Conservation (phyloP, 768 basidiomycete species). For the Phaeolepiota aurea region DNA sequence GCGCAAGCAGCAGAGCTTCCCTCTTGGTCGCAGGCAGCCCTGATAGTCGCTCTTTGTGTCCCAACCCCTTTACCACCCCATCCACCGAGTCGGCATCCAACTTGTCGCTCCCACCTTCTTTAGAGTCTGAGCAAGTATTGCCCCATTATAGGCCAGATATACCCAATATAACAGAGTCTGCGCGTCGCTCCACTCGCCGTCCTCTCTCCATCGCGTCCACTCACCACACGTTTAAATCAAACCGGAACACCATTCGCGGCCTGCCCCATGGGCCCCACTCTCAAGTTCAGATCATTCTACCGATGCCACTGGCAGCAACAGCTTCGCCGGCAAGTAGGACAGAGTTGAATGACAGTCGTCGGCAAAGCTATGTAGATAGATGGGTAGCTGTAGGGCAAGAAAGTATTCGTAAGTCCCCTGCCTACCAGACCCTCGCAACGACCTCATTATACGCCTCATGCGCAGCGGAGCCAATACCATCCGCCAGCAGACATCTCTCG, state of each 20-base stretch:
- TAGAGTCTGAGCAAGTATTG: not conserved
- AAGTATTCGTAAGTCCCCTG: slow-evolving; percentile 5
- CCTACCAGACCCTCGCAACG: too few species aligned
- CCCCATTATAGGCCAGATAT: slow-evolving; percentile 2
- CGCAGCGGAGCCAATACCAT: too few species aligned
- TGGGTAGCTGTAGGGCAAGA: slow-evolving; percentile 13
- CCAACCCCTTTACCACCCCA: not conserved
- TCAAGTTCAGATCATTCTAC: slow-evolving; percentile 60
- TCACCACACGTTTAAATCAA: slow-evolving; percentile 21
- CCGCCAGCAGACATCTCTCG: too few species aligned
- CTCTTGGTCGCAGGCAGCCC: slow-evolving; percentile 16
- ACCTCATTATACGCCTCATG: too few species aligned
- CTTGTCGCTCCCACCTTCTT: not conserved
- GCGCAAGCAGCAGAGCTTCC: slow-evolving; percentile 23
- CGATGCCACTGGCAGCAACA: slow-evolving; percentile 45
- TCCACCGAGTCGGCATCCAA: not conserved
- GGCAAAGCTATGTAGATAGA: slow-evolving; percentile 17
- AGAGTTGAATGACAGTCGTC: too few species aligned
- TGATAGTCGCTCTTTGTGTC: not conserved
- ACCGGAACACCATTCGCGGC: slow-evolving; percentile 38
- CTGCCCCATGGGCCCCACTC: slow-evolving; percentile 54
- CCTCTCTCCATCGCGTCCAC: slow-evolving; percentile 30
- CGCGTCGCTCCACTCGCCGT: slow-evolving; percentile 16
- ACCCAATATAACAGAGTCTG: slow-evolving; percentile 5
- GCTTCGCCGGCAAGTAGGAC: too few species aligned